A percentile compares a stretch with the other conserved stretches of the same genome.
Conservation (phyloP, 2,329 filamentous ascomycete genomes). For the Dothiorella sarmentorum region DNA sequence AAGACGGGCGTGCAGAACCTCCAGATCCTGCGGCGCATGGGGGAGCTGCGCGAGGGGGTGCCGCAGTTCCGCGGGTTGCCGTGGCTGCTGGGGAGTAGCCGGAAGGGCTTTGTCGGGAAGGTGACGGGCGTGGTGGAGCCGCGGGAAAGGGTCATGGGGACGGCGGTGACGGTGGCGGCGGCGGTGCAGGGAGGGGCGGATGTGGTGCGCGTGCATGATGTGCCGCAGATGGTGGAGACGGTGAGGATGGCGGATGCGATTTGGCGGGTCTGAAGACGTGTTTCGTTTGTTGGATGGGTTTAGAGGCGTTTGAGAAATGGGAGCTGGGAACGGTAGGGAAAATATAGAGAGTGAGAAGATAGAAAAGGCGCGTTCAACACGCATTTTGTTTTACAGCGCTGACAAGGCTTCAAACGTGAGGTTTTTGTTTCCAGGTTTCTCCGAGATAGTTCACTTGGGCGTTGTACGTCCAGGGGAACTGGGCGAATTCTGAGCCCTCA, state of each 20-base stretch:
- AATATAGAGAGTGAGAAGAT: background rate
- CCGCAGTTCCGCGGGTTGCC: conserved; percentile 65
- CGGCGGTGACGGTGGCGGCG: conserved; percentile 81
- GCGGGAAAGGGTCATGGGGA: conserved; percentile 73
- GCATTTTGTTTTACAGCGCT: background rate
- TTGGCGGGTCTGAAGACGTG: conserved; percentile 10
- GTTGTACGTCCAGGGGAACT: conserved; percentile 11
- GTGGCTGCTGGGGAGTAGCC: conserved; percentile 85
- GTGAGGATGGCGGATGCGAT: conserved; percentile 79
- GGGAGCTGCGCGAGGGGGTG: conserved; percentile 50
- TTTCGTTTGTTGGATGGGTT: background rate
- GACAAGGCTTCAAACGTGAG: background rate
- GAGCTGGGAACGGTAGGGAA: background rate
- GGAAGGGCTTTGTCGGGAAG: conserved; percentile 83
- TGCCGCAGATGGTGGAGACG: conserved; percentile 79
- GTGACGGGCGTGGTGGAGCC: conserved; percentile 73
- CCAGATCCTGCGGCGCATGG: conserved; percentile 67
- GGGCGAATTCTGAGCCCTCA: background rate
- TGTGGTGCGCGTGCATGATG: conserved; percentile 89
- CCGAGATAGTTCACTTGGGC: conserved; percentile 3
- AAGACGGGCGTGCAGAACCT: conserved; percentile 81
- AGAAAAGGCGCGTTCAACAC: conserved; percentile 1
- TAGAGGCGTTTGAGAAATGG: background rate
- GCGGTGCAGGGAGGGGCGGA: conserved; percentile 85
- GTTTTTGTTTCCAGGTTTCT: conserved; percentile 2